These are phyloP conservation scores for Paraconiothyrium brasiliense DNA, from an alignment of 2,329 filamentous ascomycete genomes.

Conservation along the genomic window DNA sequence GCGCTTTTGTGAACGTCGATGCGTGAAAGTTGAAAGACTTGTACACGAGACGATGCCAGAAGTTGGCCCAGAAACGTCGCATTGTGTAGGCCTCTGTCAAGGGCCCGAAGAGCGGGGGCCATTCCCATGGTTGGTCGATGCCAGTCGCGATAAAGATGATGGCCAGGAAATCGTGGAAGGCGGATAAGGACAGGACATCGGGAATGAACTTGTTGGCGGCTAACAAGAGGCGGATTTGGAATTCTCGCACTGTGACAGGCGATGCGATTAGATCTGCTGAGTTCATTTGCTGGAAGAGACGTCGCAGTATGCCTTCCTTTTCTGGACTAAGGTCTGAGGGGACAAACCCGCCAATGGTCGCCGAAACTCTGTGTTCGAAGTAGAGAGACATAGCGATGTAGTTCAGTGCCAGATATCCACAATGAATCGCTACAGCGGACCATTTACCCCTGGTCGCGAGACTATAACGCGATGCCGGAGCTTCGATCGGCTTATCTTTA, in stretches of 20 bases:
- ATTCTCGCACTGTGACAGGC: constrained; percentile 8
- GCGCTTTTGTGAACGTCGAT: neutral
- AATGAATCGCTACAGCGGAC: constrained; percentile 11
- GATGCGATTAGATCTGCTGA: neutral
- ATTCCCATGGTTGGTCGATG: constrained; percentile 15
- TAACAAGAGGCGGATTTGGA: constrained; percentile 6
- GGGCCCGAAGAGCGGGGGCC: constrained; percentile 16
- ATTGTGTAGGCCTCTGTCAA: constrained; percentile 8
- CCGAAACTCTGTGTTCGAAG: constrained; percentile 8
- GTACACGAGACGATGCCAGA: constrained; percentile 19
- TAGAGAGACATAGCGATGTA: constrained; percentile 3
- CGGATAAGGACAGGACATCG: constrained; percentile 2
- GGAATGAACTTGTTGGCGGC: constrained; percentile 15
- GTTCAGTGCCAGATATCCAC: constrained; percentile 14
- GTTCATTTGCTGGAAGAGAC: constrained; percentile 3
- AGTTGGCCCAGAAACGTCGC: constrained; percentile 15
- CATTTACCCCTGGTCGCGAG: constrained; percentile 11
- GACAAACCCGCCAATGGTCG: neutral
- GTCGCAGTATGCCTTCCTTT: constrained; percentile 6
- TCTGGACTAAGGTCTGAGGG: neutral
- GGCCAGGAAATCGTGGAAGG: constrained; percentile 14
- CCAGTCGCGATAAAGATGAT: constrained; percentile 12
- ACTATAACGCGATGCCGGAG: constrained; percentile 5
- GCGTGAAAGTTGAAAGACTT: constrained; percentile 17
- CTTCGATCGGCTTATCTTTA: constrained; percentile 11